A percentile compares a stretch with the other conserved stretches of the same genome.
These are phyloP conservation scores for Vanderwaltozyma polyspora DNA, from an alignment of 805 yeast species.

Conservation along the genomic window DNA sequence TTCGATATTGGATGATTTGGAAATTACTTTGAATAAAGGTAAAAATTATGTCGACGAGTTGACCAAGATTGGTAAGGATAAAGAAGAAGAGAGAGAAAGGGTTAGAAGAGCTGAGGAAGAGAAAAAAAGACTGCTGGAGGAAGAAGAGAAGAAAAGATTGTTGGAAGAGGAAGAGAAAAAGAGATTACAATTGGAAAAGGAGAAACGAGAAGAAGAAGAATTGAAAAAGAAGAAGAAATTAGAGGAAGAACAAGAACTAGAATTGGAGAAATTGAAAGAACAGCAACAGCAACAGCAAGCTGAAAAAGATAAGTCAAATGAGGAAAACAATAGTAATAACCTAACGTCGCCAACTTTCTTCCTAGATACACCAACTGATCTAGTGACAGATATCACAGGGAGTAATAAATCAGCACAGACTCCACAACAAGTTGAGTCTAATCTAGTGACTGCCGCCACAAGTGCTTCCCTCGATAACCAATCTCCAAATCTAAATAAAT, in stretches of 20 bases:
- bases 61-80: constrained; percentile 20
- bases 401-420: constrained; percentile 1
- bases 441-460: not conserved
- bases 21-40: constrained; percentile 19
- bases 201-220: constrained; percentile 5
- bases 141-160: constrained; percentile 5
- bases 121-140: constrained; percentile 6
- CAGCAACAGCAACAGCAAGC: constrained; percentile 3
- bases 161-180: constrained; percentile 7
- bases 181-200: constrained; percentile 5
- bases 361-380: constrained; percentile 7
- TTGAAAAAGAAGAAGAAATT: constrained; percentile 5
- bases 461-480: not conserved
- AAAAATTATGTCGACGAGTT: constrained; percentile 21
- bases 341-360: constrained; percentile 10
- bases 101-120: constrained; percentile 22
- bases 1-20: constrained; percentile 23
- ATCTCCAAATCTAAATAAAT: not conserved
- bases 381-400: constrained; percentile 5
- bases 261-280: constrained; percentile 1
- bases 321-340: constrained; percentile 6
- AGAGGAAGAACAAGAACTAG: constrained; percentile 1
- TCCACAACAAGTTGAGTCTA: not conserved
- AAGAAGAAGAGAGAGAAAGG: constrained; percentile 23
- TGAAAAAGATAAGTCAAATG: not conserved